A percentile compares a stretch with the other conserved stretches of the same genome.
phyloP scores from a whole-genome alignment of 1,284 basidiomycete species.

The Kwoniella shivajii region DNA sequence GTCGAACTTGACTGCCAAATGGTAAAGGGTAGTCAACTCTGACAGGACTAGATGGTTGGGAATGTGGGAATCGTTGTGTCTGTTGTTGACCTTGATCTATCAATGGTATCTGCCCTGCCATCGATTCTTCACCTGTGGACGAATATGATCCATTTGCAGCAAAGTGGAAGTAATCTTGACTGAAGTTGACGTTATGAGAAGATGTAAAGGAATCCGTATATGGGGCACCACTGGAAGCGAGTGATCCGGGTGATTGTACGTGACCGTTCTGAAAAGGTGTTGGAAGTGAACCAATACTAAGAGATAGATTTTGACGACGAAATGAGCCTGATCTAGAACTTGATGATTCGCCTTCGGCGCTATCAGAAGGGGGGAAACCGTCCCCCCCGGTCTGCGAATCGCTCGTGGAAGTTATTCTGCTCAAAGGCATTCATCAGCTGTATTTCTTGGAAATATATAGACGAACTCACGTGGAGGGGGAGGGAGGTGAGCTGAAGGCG shows the following conservation, averaged over 20 bases:
- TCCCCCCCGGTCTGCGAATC: conserved; percentile 49
- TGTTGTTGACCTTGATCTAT: conserved; percentile 16
- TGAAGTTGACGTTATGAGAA: conserved; percentile 23
- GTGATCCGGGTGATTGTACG: conserved; percentile 36
- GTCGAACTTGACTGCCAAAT: conserved; percentile 29
- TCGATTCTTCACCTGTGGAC: conserved; percentile 21
- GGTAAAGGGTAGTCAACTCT: conserved; percentile 35
- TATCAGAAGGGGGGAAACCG: conserved; percentile 41
- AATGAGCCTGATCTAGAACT: conserved; percentile 25
- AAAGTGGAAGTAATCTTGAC: conserved; percentile 47
- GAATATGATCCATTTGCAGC: conserved; percentile 27
- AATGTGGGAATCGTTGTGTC: conserved; percentile 41
- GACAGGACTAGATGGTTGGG: conserved; percentile 47
- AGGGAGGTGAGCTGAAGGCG: conserved; percentile 41
- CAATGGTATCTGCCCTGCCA: conserved; percentile 17
- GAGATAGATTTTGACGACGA: conserved; percentile 41
- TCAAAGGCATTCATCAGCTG: not conserved
- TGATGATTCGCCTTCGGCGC: conserved; percentile 23
- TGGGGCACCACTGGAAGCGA: conserved; percentile 39
- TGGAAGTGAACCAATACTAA: conserved; percentile 38
- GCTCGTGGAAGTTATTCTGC: conserved; percentile 42
- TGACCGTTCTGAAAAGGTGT: conserved; percentile 21
- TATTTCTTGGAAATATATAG: not conserved
- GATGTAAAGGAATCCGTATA: conserved; percentile 41
- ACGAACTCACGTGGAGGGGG: conserved; percentile 46